phyloP scores from a whole-genome alignment of 371 early-diverging fungal genomes.

The Actinomortierella wolfii region DNA sequence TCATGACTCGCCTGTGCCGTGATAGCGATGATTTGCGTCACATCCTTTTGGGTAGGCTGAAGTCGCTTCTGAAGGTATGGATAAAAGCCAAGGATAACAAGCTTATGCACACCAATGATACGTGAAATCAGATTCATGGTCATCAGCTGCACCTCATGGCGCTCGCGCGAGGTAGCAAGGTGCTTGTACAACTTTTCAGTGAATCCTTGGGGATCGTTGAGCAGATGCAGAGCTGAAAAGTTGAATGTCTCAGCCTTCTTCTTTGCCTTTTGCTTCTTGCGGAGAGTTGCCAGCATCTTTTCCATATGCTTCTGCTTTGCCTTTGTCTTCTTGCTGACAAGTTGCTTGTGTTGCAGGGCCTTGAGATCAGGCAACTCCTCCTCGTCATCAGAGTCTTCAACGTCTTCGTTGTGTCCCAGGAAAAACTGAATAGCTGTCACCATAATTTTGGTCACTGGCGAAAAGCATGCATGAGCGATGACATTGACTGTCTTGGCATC shows the following conservation, averaged over 20 bases:
- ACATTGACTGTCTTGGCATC: constrained; percentile 97
- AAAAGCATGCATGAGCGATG: constrained; percentile 95
- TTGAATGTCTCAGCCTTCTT: constrained; percentile 79
- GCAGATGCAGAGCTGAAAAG: constrained; percentile 90
- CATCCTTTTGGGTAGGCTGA: constrained; percentile 92
- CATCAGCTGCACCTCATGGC: constrained; percentile 88
- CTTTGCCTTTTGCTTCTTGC: constrained; percentile 68
- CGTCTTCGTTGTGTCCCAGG: constrained; percentile 75
- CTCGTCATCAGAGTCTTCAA: constrained; percentile 68
- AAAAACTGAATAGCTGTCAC: constrained; percentile 96
- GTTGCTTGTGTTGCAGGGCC: constrained; percentile 74
- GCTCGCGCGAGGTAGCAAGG: constrained; percentile 69
- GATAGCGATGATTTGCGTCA: constrained; percentile 89
- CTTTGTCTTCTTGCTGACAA: constrained; percentile 85
- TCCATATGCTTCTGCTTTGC: constrained; percentile 76
- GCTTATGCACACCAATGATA: constrained; percentile 93
- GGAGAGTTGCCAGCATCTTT: constrained; percentile 70
- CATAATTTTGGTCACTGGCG: constrained; percentile 84
- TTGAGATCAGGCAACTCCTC: constrained; percentile 69
- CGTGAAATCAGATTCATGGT: constrained; percentile 93
- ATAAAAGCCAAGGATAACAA: constrained; percentile 87
- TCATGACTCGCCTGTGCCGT: constrained; percentile 92
- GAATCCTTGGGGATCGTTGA: constrained; percentile 96
- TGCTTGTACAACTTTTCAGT: constrained; percentile 89
- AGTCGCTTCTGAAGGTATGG: constrained; percentile 87